Base-by-base conservation (phyloP, 768 basidiomycete genomes). In the Lyophyllum shimeji region DNA sequence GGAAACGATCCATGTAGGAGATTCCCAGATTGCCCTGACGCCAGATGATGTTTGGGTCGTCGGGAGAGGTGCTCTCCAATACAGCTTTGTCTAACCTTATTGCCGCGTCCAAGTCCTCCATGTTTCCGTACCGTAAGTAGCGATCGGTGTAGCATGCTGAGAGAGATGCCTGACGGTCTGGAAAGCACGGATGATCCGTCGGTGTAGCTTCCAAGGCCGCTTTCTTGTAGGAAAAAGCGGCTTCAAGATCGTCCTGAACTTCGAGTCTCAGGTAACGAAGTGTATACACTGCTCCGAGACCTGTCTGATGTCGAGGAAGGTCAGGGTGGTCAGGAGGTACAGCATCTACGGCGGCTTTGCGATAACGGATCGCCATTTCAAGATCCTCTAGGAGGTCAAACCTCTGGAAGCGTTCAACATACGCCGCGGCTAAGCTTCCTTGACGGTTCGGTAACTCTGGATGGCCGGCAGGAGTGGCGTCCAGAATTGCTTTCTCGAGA, bases 401-500 rank as follows among this genome's bases (percentile, higher is more conserved):
- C 13, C n/a, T 20, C 15, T 40, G 25, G 20, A 37, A 55, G 12
- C 37, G 21, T 6, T 47, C 40, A 11, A 45, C 33, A 53, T 53
- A 56, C 17, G 51, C 46, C 13, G 20, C 24, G n/a, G 40, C 54
- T 17, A 60, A 37, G 24, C 31, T 56, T 44, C 43, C 24, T 21
- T 50, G 51, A 8, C 40, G 44, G 24, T 12, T 13, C 2, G 59
- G 44, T 6, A 60, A 40, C 18, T 60, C 46, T 15, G 55, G 55
- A 53, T 56, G 34, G 21, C 40, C 50, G 17, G 23, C 25, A 7
- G 51, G 50, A 12, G 46, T 39, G 6, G 39, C 51, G 7, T 47
- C 39, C 9, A 56, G 21, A 21, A 46, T 42, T 7, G 13, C 21
- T 25, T 52, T 46, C 8, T 15, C 46, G 27, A 29, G 52, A 9